These are phyloP conservation scores for Lipomyces anomalus DNA, from an alignment of 805 yeast genomes.

Conservation along the genomic window DNA sequence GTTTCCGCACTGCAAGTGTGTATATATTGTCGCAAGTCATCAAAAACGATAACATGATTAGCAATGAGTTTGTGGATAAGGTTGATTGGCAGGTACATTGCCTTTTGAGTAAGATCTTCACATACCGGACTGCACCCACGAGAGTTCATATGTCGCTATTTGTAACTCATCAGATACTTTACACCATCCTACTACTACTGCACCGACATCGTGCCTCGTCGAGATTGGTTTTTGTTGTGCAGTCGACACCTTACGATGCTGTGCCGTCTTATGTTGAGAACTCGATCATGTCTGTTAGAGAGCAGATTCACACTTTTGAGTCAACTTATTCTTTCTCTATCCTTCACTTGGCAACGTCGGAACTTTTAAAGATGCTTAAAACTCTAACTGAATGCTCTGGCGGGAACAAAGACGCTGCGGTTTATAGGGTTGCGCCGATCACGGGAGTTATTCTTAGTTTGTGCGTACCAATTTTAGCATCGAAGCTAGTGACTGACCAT, in stretches of 20 bases:
- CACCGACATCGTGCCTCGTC: slow-evolving; percentile 17
- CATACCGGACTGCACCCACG: slow-evolving; percentile 10
- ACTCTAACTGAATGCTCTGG: slow-evolving; percentile 13
- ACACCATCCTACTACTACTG: slow-evolving; percentile 11
- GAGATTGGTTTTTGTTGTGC: slow-evolving; percentile 15
- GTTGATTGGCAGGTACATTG: slow-evolving; percentile 9
- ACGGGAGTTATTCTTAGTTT: slow-evolving; percentile 14
- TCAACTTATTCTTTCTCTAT: slow-evolving; percentile 7
- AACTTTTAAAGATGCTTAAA: slow-evolving; percentile 6
- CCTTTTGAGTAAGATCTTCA: slow-evolving; percentile 7
- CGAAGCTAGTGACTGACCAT: slow-evolving; percentile 12
- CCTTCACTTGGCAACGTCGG: slow-evolving; percentile 9
- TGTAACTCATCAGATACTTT: slow-evolving; percentile 13
- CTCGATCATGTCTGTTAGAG: slow-evolving; percentile 12
- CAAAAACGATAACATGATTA: too few relatives aligned
- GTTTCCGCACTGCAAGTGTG: too few relatives aligned
- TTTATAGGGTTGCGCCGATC: slow-evolving; percentile 12
- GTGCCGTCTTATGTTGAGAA: slow-evolving; percentile 10
- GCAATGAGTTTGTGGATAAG: slow-evolving; percentile 8
- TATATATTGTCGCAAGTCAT: too few relatives aligned
- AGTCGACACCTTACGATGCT: slow-evolving; percentile 16
- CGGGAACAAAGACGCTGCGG: slow-evolving; percentile 14
- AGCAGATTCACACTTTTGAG: slow-evolving; percentile 5
- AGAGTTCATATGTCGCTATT: slow-evolving; percentile 17
- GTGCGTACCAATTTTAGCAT: slow-evolving; percentile 14